These are phyloP conservation scores for Oryza glaberrima DNA, from an alignment of 176 grass and related monocot species.

Conservation along the genomic window DNA sequence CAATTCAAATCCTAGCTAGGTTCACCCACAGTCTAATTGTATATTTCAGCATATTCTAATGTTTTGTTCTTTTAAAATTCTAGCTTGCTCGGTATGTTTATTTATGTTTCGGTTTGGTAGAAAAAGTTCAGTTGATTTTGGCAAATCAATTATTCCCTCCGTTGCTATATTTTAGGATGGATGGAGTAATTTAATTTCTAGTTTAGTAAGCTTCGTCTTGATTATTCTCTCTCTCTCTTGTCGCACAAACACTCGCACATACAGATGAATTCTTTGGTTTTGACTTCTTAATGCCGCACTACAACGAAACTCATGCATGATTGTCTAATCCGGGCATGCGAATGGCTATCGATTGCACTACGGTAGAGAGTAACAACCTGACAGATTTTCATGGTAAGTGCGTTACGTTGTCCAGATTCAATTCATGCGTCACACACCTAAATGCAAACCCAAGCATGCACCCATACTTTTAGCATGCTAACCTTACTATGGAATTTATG, in stretches of 20 bases:
- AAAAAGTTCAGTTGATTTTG: neutral
- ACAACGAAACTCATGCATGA: neutral
- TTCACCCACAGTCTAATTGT: neutral
- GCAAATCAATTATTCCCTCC: neutral
- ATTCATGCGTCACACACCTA: neutral
- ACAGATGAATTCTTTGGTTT: neutral
- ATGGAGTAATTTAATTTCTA: neutral
- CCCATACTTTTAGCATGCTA: neutral
- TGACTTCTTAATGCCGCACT: neutral
- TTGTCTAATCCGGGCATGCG: neutral
- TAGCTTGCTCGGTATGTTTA: neutral
- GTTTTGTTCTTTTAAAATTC: neutral
- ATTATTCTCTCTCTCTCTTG: too few species aligned
- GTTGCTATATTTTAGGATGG: too few species aligned
- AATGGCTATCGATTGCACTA: neutral
- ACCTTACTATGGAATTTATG: neutral
- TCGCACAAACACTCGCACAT: too few species aligned
- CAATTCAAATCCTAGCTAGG: neutral
- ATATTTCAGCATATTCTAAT: neutral
- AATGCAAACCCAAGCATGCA: neutral
- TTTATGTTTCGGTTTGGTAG: neutral
- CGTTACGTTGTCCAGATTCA: slow-evolving; percentile 3
- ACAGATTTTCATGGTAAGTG: neutral
- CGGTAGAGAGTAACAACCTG: neutral
- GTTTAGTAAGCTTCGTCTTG: neutral